Evolutionary conservation across 306 rosid genomes (phyloP).

Genomic region (Cercis canadensis): DNA sequence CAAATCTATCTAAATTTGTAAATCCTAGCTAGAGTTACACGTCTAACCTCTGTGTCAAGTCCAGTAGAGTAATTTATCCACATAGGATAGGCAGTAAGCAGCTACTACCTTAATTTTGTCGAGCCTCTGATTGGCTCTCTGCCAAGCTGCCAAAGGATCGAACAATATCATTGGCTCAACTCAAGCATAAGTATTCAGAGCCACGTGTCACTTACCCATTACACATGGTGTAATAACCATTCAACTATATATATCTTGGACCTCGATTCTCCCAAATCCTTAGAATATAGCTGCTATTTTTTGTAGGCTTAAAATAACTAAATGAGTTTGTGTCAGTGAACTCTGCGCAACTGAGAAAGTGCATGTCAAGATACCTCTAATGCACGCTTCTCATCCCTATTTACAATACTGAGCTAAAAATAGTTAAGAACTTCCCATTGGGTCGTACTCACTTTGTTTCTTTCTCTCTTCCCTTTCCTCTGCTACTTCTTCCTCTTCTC

Average conservation of each 20-base stretch:
- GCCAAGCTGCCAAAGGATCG: slow-evolving; percentile 42
- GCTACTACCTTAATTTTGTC: slow-evolving; percentile 45
- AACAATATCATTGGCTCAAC: slow-evolving; percentile 41
- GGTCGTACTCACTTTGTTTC: slow-evolving; percentile 44
- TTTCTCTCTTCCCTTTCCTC: slow-evolving; percentile 17
- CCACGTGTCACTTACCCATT: slow-evolving; percentile 31
- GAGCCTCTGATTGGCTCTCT: slow-evolving; percentile 46
- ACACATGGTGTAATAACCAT: slow-evolving; percentile 29
- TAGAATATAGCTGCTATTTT: not conserved
- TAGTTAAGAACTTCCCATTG: slow-evolving; percentile 41
- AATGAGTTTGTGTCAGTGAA: slow-evolving; percentile 35
- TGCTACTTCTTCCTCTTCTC: slow-evolving; percentile 31
- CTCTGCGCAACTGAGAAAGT: slow-evolving; percentile 39
- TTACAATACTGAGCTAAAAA: slow-evolving; percentile 25
- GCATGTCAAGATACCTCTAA: slow-evolving; percentile 25
- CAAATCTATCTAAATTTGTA: too few relatives aligned
- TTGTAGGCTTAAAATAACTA: slow-evolving; percentile 18
- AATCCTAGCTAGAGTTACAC: too few relatives aligned
- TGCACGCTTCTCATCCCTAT: slow-evolving; percentile 29
- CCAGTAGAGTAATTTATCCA: too few relatives aligned
- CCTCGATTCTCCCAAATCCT: slow-evolving; percentile 18
- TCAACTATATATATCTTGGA: not conserved
- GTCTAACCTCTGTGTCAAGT: too few relatives aligned
- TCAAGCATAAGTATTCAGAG: not conserved
- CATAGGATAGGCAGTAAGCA: too few relatives aligned